These are phyloP conservation scores for Puya raimondii DNA, from an alignment of 176 grass and related monocot genomes.

Conservation along the genomic window DNA sequence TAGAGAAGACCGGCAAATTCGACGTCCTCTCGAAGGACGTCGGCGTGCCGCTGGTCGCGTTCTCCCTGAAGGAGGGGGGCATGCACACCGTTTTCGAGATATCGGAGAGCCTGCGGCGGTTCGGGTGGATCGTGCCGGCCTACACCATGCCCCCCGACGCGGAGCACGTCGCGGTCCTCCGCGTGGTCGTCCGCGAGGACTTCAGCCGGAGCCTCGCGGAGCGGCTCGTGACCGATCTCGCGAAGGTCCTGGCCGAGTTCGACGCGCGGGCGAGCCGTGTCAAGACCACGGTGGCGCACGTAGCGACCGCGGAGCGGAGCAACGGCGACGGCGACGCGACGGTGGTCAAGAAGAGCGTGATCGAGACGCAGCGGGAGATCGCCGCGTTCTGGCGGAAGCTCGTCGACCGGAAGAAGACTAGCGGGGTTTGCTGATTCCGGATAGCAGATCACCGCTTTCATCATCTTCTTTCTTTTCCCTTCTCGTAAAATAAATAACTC, in stretches of 20 bases:
- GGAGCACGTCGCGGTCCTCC: constrained; percentile 44
- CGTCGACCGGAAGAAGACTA: constrained; percentile 60
- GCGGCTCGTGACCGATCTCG: constrained; percentile 43
- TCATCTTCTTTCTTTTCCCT: too few species aligned
- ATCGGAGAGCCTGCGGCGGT: constrained; percentile 56
- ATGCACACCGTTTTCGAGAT: constrained; percentile 64
- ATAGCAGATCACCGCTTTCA: too few species aligned
- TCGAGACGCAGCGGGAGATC: constrained; percentile 53
- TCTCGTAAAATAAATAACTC: too few species aligned
- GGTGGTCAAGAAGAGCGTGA: constrained; percentile 32
- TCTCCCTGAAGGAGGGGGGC: constrained; percentile 49
- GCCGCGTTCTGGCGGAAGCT: constrained; percentile 43
- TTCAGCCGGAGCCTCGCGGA: constrained; percentile 71
- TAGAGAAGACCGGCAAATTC: constrained; percentile 53
- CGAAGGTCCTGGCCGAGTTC: constrained; percentile 47
- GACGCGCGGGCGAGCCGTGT: constrained; percentile 30
- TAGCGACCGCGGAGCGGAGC: neutral
- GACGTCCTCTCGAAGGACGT: constrained; percentile 58
- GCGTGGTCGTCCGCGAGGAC: constrained; percentile 68
- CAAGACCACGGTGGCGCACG: neutral
- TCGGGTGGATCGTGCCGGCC: constrained; percentile 75
- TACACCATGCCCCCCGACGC: constrained; percentile 73
- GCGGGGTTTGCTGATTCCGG: constrained; percentile 36
- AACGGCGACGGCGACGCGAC: neutral
- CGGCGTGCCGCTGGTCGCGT: constrained; percentile 64